Evolutionary conservation across 768 basidiomycete genomes (phyloP).

Genomic region (Suillus ampliporus): DNA sequence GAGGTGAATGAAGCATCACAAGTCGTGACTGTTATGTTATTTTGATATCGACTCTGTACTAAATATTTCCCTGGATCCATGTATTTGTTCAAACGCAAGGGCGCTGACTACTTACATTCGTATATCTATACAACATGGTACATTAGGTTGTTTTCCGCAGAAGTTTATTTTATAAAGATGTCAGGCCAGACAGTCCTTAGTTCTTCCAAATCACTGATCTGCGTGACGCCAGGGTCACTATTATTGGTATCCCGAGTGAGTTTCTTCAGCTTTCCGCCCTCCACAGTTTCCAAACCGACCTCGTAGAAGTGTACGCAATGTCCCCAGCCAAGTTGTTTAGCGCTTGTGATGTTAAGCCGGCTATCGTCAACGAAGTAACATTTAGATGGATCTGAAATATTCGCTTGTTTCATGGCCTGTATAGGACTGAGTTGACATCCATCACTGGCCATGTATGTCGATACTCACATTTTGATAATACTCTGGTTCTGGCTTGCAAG

Average conservation of each 20-base stretch:
- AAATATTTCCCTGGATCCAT: neutral
- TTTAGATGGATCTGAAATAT: constrained; percentile 65
- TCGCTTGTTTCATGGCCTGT: constrained; percentile 71
- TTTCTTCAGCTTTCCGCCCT: constrained; percentile 62
- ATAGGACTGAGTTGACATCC: constrained; percentile 11
- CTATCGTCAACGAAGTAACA: constrained; percentile 86
- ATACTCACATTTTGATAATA: constrained; percentile 65
- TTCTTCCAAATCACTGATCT: constrained; percentile 65
- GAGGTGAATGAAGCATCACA: constrained; percentile 83
- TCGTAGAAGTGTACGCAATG: constrained; percentile 81
- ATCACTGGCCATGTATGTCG: neutral
- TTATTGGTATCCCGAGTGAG: constrained; percentile 44
- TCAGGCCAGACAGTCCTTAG: constrained; percentile 77
- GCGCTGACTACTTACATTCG: neutral
- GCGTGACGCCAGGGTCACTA: constrained; percentile 48
- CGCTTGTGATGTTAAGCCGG: constrained; percentile 68
- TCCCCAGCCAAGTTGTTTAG: constrained; percentile 70
- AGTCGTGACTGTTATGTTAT: constrained; percentile 74
- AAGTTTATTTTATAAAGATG: constrained; percentile 56
- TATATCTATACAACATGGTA: constrained; percentile 11
- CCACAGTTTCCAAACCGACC: constrained; percentile 61
- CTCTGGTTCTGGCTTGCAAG: constrained; percentile 80
- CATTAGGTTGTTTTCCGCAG: neutral
- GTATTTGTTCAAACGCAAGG: neutral
- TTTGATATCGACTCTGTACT: constrained; percentile 30